phyloP scores from a whole-genome alignment of 1,284 basidiomycete species.

The Cutaneotrichosporon spelunceum region DNA sequence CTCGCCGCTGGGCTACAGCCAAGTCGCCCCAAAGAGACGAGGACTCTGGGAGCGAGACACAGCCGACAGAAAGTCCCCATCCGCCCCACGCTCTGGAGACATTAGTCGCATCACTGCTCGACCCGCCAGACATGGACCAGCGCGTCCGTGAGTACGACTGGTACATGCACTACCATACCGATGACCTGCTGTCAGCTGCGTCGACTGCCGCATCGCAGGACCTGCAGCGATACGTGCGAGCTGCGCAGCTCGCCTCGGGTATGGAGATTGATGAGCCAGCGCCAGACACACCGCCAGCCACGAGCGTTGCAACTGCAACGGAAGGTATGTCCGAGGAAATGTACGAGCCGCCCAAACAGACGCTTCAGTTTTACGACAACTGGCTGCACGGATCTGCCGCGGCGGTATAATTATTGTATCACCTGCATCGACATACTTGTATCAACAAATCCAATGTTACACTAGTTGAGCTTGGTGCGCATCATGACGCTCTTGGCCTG shows the following conservation, averaged over 20 bases:
- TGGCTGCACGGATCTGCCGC: slow-evolving; percentile 23
- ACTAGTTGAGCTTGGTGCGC: slow-evolving; percentile 19
- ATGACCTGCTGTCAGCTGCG: slow-evolving; percentile 40
- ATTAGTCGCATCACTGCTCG: slow-evolving; percentile 63
- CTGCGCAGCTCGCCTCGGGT: slow-evolving; percentile 43
- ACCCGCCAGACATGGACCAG: slow-evolving; percentile 55
- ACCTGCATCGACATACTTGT: slow-evolving; percentile 3
- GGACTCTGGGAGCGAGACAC: slow-evolving; percentile 3
- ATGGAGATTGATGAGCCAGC: slow-evolving; percentile 33
- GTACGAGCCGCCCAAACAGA: slow-evolving; percentile 25
- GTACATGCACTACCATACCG: slow-evolving; percentile 55
- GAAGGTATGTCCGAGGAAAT: slow-evolving; percentile 6
- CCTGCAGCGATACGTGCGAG: slow-evolving; percentile 48
- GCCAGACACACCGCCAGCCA: slow-evolving; percentile 7
- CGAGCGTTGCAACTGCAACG: not conserved
- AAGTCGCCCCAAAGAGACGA: slow-evolving; percentile 4
- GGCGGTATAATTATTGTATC: slow-evolving; percentile 3
- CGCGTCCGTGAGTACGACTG: slow-evolving; percentile 73
- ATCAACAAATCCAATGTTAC: not conserved
- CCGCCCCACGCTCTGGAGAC: slow-evolving; percentile 52
- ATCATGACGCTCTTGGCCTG: slow-evolving; percentile 26
- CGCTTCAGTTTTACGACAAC: slow-evolving; percentile 30
- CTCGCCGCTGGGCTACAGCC: slow-evolving; percentile 35
- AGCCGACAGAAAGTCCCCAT: not conserved
- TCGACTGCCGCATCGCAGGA: slow-evolving; percentile 52